Conservation (phyloP, 2,329 filamentous ascomycete genomes). For the Aspergillus sp. region DNA sequence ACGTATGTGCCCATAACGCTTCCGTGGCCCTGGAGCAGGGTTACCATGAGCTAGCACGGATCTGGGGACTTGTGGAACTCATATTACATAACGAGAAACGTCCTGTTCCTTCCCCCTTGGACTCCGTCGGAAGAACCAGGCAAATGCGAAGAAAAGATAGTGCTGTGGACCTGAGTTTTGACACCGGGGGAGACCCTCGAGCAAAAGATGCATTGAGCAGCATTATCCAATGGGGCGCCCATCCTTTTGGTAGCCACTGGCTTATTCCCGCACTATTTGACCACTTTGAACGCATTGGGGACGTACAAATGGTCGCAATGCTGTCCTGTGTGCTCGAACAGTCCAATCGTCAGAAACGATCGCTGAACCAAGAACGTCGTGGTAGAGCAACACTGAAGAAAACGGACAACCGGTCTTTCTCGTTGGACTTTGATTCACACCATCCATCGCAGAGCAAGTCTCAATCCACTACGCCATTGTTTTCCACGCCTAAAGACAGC, state of each 20-base stretch:
- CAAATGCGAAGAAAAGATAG: conserved; percentile 41
- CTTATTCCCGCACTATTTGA: conserved; percentile 58
- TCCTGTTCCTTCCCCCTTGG: conserved; percentile 62
- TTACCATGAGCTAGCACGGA: conserved; percentile 68
- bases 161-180: conserved; percentile 32
- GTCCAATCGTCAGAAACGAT: conserved; percentile 43
- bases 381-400: conserved; percentile 32
- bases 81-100: conserved; percentile 76
- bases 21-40: conserved; percentile 70
- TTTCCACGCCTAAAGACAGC: conserved; percentile 34
- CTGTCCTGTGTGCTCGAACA: conserved; percentile 60
- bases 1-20: conserved; percentile 83
- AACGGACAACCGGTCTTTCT: conserved; percentile 46
- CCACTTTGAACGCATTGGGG: conserved; percentile 60
- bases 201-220: conserved; percentile 40
- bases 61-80: conserved; percentile 80
- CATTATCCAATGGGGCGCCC: conserved; percentile 56
- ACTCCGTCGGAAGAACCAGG: conserved; percentile 64
- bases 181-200: conserved; percentile 29
- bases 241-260: conserved; percentile 57
- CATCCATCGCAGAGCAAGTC: conserved; percentile 42
- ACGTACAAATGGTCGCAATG: conserved; percentile 67
- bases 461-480: conserved; percentile 37
- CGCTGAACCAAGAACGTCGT: conserved; percentile 23
- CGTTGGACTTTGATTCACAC: conserved; percentile 49